phyloP scores from a whole-genome alignment of 2,329 filamentous ascomycete genomes.

The Colletotrichum theobromicola region DNA sequence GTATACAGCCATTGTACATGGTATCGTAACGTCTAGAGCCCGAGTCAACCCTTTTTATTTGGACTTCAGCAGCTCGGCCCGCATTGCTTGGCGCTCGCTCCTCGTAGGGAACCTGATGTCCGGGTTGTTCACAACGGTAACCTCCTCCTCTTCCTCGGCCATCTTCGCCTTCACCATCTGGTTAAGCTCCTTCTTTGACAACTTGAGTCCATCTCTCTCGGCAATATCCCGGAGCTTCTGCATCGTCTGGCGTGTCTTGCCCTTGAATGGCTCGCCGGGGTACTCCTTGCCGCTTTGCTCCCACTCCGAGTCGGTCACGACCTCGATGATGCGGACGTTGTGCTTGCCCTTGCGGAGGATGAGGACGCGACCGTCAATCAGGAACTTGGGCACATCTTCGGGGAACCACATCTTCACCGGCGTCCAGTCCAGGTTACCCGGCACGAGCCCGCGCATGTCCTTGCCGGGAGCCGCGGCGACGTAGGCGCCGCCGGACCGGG shows the following conservation, averaged over 20 bases:
- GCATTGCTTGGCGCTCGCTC: conserved; percentile 7
- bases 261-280: conserved; percentile 57
- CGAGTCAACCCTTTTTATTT: neutral
- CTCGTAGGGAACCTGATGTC: conserved; percentile 41
- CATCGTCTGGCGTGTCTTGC: conserved; percentile 49
- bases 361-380: conserved; percentile 64
- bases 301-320: conserved; percentile 63
- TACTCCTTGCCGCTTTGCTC: conserved; percentile 52
- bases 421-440: conserved; percentile 63
- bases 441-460: conserved; percentile 45
- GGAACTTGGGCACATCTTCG: conserved; percentile 61
- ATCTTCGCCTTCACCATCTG: conserved; percentile 30
- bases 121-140: conserved; percentile 44
- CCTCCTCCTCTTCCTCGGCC: conserved; percentile 21
- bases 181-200: conserved; percentile 32
- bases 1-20: conserved; percentile 14
- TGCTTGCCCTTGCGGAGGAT: conserved; percentile 69
- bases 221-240: conserved; percentile 41
- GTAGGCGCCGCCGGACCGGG: conserved; percentile 61
- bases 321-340: conserved; percentile 65
- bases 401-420: conserved; percentile 65
- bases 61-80: neutral
- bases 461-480: conserved; percentile 58
- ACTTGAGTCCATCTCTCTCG: conserved; percentile 30
- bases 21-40: neutral